Evolutionary conservation across 2,329 filamentous ascomycete genomes (phyloP).

Genomic region (Beauveria australis): DNA sequence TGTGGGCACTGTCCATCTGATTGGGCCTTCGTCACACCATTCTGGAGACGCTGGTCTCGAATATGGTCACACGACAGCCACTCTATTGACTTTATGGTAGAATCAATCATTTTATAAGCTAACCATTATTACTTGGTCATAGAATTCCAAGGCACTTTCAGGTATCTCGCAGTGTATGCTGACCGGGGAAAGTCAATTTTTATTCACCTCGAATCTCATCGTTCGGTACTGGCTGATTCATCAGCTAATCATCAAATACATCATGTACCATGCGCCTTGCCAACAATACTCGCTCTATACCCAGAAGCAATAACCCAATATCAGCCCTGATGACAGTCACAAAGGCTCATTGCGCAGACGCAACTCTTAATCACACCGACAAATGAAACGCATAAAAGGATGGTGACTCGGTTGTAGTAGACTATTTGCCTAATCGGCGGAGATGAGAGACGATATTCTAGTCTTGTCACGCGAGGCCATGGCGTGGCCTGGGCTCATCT

Average conservation of each 20-base stretch:
- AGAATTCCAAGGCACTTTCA: background rate
- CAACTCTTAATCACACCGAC: background rate
- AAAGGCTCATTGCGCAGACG: background rate
- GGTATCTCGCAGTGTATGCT: background rate
- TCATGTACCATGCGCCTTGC: conserved; percentile 1
- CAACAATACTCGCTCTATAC: background rate
- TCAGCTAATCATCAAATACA: background rate
- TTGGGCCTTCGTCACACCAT: background rate
- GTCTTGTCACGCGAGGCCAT: conserved; percentile 42
- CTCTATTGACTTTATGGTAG: background rate
- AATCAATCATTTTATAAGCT: background rate
- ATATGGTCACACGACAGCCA: background rate
- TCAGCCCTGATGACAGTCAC: background rate
- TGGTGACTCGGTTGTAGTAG: background rate
- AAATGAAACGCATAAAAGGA: background rate
- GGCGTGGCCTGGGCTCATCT: conserved; percentile 28
- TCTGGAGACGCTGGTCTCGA: background rate
- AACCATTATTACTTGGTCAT: background rate
- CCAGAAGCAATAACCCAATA: background rate
- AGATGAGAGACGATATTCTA: conserved; percentile 49
- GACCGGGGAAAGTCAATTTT: background rate
- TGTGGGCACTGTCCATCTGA: too few species aligned
- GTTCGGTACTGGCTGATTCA: background rate
- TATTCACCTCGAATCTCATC: background rate
- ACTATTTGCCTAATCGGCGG: background rate